Evolutionary conservation across 2,329 filamentous ascomycete species (phyloP), one percentile per base, ranked within the genome.

Genomic region (Ramularia collo-cygni): DNA sequence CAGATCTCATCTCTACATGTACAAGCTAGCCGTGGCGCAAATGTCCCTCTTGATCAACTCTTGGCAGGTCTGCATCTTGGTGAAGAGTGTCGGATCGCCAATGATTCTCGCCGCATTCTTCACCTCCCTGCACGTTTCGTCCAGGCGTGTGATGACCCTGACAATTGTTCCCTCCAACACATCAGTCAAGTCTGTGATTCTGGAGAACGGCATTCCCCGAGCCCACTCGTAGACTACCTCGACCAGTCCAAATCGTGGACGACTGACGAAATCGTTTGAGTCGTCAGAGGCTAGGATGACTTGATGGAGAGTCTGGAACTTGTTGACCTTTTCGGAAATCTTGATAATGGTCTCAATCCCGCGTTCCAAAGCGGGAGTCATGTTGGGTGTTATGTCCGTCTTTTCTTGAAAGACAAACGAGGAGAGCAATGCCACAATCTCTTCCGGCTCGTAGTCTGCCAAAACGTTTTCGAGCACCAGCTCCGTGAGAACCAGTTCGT

Each of bases 161-260:
- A 98, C 92, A 66, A 98, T 96, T 0, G 92, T 96, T 1, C 92
- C 92, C 64, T 98, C 92, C 56, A 96, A 79, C 42, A 98, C 89
- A 62, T 96, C 90, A 6, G 92, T 98, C 59, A 98, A 68, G 51
- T 90, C 85, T 0, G 90, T 96, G 52, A 98, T 98, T 50, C 92
- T 90, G 66, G 93, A 94, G 73, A 98, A 98, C 37, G 85, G 90
- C 87, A 96, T 96, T 17, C 92, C 92, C 35, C 87, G 74, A 8
- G 92, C 92, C 92, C 92, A 98, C 64, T 98, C 92, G 61, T 96
- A 95, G 24, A 98, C 93, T 0, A 98, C 92, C 64, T 98, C 92
- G 61, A 95, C 88, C 40, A 98, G 75, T 1, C 90, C 92, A 60
- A 98, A 98, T 8, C 90, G 77, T 2, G 89, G 87, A 39, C 82